Evolutionary conservation across 1,139 yeast species (phyloP).

Genomic region (Yamadazyma atmosphaerica): DNA sequence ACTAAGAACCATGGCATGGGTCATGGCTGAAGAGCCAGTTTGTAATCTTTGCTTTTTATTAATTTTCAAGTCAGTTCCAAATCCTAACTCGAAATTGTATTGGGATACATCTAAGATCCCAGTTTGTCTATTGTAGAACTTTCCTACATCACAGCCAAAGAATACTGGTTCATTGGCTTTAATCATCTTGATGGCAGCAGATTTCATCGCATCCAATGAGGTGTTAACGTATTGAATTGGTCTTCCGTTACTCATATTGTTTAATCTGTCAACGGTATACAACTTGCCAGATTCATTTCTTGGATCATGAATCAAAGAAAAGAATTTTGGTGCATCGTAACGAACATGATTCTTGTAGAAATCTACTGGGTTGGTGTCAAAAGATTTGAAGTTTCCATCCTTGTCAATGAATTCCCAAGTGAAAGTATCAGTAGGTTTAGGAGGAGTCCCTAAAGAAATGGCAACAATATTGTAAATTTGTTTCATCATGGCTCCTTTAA

Average conservation of each 20-base stretch:
- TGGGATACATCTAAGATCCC: slow-evolving; percentile 73
- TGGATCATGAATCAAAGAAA: slow-evolving; percentile 78
- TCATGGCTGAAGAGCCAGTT: slow-evolving; percentile 65
- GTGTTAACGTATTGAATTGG: slow-evolving; percentile 70
- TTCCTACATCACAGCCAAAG: slow-evolving; percentile 87
- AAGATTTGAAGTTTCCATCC: slow-evolving; percentile 57
- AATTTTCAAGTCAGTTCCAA: slow-evolving; percentile 49
- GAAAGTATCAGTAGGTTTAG: slow-evolving; percentile 64
- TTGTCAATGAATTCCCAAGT: slow-evolving; percentile 76
- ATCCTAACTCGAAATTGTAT: slow-evolving; percentile 69
- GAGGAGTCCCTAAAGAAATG: slow-evolving; percentile 74
- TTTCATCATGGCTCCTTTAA: slow-evolving; percentile 53
- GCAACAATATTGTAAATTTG: slow-evolving; percentile 64
- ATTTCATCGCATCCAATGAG: slow-evolving; percentile 56
- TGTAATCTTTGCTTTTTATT: slow-evolving; percentile 54
- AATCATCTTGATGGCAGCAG: slow-evolving; percentile 64
- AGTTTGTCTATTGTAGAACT: slow-evolving; percentile 53
- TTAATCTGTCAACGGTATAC: slow-evolving; percentile 69
- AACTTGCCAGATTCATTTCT: slow-evolving; percentile 64
- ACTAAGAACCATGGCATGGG: slow-evolving; percentile 83
- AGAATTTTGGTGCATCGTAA: slow-evolving; percentile 52
- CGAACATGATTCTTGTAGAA: slow-evolving; percentile 58
- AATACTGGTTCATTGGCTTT: slow-evolving; percentile 74
- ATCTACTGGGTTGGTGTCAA: slow-evolving; percentile 60
- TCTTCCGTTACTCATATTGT: slow-evolving; percentile 68